A percentile compares a stretch with the other conserved stretches of the same genome.
Conservation (phyloP, 768 basidiomycete genomes). For the Rhizopogon vinicolor region DNA sequence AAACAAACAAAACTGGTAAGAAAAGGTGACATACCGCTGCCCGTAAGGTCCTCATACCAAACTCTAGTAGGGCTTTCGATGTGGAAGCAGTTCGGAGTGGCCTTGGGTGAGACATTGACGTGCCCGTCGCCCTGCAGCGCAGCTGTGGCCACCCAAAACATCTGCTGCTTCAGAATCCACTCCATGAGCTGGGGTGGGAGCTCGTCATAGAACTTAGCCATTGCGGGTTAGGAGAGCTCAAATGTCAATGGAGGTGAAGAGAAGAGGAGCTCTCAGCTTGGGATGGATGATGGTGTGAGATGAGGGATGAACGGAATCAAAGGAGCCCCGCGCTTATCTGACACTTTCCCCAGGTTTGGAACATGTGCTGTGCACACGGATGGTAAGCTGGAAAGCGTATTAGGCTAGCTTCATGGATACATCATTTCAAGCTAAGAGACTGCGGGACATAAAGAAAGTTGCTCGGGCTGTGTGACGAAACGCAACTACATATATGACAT, state of each 20-base stretch:
- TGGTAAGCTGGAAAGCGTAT: no score
- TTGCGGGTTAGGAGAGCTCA: slow-evolving; percentile 15
- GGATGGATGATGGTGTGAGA: background rate
- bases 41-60: slow-evolving; percentile 75
- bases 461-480: no score
- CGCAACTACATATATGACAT: no score
- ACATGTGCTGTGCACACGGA: background rate
- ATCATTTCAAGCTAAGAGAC: no score
- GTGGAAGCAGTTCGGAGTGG: slow-evolving; percentile 56
- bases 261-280: background rate
- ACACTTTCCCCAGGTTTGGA: background rate
- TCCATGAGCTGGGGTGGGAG: slow-evolving; percentile 48
- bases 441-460: no score
- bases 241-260: background rate
- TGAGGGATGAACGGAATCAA: background rate
- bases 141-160: slow-evolving; percentile 71
- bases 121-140: slow-evolving; percentile 54
- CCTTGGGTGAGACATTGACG: slow-evolving; percentile 69
- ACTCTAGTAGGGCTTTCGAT: slow-evolving; percentile 46
- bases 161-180: slow-evolving; percentile 59
- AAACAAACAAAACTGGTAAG: background rate
- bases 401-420: no score
- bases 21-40: slow-evolving; percentile 48
- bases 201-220: slow-evolving; percentile 55
- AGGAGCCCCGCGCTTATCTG: background rate